Evolutionary conservation across 106 monocot genomes (phyloP), one percentile per base, ranked within the genome.

Genomic region (Agapanthus africanus): DNA sequence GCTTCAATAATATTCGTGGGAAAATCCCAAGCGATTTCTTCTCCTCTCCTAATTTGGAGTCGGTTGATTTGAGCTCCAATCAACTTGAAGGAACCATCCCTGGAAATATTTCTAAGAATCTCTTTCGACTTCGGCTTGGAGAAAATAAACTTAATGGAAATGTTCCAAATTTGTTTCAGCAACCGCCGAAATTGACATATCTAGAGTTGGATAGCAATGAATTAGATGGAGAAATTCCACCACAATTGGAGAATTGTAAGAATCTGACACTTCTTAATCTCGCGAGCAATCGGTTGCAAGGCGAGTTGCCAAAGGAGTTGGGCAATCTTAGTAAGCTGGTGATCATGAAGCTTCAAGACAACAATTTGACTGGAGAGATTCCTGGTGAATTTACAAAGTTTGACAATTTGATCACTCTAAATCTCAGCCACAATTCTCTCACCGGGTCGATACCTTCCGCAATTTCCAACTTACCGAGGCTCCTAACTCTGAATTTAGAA

Each of bases 261-360:
- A 83, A 72, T 16, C 44, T 86, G 25, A 42, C 74, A 0, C 67
- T 86, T n/a, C 40, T 90, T 67, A 83, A 86, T 71, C 74, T 90
- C 4, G 86, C 83, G 30, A 33, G 11, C 1, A 90, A 90, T 71
- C 15, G 60, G 6, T 63, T 90, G 11, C 23, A 69, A 4, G 83
- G 81, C 7, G 14, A 0, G 1, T 10, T 90, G 28, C 86, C 86
- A 3, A 28, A 22, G 16, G 79, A 66, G 46, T 72, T 90, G 73
- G 86, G 76, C 6, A 75, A 52, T 22, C 90, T 90, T 59, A 21
- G 13, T 1, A 31, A 78, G 19, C 68, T 90, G 3, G 83, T 81
- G 30, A 74, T 83, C 4, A 13, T 90, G 70, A 62, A 86, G 63
- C 86, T 90, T 47, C 74, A 86, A 50, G 51, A 25, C 19, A 90